Conservation (phyloP, 306 rosid genomes). For the Pyrus communis region DNA sequence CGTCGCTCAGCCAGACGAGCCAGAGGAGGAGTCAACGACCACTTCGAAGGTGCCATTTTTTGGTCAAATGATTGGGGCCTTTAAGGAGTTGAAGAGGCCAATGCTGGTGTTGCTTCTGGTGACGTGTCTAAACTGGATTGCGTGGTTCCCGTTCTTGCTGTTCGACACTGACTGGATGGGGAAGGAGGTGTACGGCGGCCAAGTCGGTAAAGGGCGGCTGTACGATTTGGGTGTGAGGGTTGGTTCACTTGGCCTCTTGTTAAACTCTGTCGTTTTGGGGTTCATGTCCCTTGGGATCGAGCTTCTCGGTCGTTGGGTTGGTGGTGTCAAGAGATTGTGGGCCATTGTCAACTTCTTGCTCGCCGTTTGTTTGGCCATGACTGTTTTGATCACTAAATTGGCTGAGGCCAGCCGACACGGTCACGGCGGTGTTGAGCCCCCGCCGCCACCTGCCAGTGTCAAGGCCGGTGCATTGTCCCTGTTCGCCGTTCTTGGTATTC, state of each 20-base stretch:
- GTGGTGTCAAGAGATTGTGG: constrained; percentile 71
- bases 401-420: constrained; percentile 31
- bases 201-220: constrained; percentile 27
- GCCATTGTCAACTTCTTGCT: constrained; percentile 68
- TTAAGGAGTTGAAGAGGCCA: constrained; percentile 46
- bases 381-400: constrained; percentile 55
- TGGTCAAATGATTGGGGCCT: constrained; percentile 46
- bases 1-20: neutral
- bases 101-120: constrained; percentile 73
- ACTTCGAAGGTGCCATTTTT: constrained; percentile 26
- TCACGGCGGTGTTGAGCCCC: neutral
- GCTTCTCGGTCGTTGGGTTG: constrained; percentile 39
- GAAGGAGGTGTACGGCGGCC: constrained; percentile 71
- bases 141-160: constrained; percentile 81
- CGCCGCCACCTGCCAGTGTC: constrained; percentile 30
- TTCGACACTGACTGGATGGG: constrained; percentile 99
- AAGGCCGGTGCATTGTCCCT: constrained; percentile 61
- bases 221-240: constrained; percentile 64
- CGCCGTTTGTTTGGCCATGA: constrained; percentile 36
- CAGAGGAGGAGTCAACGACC: neutral
- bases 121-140: constrained; percentile 81
- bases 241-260: constrained; percentile 70
- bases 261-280: constrained; percentile 65
- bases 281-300: constrained; percentile 49
- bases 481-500: constrained; percentile 64